A percentile compares a stretch with the other conserved stretches of the same genome.
phyloP scores from a whole-genome alignment of 208 protist genomes.

The Strigomonas galati region DNA sequence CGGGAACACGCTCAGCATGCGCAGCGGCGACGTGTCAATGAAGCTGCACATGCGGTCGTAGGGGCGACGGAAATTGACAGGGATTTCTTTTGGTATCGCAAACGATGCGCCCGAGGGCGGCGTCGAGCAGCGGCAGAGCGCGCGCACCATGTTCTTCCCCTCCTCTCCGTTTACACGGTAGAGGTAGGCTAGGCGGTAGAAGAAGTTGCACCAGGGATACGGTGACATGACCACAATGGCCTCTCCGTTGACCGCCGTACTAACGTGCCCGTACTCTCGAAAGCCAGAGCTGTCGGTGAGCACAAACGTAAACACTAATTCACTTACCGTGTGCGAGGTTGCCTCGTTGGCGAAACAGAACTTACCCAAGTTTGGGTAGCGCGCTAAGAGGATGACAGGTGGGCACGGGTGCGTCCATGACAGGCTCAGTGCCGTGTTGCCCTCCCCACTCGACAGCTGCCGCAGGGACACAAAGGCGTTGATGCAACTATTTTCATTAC shows the following conservation, averaged over 20 bases:
- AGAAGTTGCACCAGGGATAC: conserved; percentile 85
- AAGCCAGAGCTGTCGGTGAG: conserved; percentile 68
- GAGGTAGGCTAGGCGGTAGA: conserved; percentile 54
- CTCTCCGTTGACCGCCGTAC: conserved; percentile 66
- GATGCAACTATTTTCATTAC: conserved; percentile 46
- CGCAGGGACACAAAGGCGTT: conserved; percentile 48
- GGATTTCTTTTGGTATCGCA: conserved; percentile 22
- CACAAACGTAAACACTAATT: conserved; percentile 73
- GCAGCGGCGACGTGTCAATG: conserved; percentile 71
- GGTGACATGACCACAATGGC: conserved; percentile 52
- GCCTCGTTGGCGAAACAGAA: conserved; percentile 49
- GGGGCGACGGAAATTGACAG: conserved; percentile 52
- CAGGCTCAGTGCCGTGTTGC: conserved; percentile 19
- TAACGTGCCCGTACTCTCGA: conserved; percentile 72
- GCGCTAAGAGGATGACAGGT: conserved; percentile 17
- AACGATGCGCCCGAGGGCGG: conserved; percentile 55
- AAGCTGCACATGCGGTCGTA: conserved; percentile 81
- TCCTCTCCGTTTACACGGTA: conserved; percentile 49
- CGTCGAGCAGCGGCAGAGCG: conserved; percentile 39
- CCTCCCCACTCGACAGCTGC: conserved; percentile 9
- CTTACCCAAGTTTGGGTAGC: conserved; percentile 58
- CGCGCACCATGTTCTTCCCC: conserved; percentile 40
- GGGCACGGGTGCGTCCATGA: conserved; percentile 60
- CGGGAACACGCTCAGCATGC: conserved; percentile 60
- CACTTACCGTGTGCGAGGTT: conserved; percentile 51